These are phyloP conservation scores for Austropuccinia psidii DNA, from an alignment of 1,284 basidiomycete species.

Conservation along the genomic window DNA sequence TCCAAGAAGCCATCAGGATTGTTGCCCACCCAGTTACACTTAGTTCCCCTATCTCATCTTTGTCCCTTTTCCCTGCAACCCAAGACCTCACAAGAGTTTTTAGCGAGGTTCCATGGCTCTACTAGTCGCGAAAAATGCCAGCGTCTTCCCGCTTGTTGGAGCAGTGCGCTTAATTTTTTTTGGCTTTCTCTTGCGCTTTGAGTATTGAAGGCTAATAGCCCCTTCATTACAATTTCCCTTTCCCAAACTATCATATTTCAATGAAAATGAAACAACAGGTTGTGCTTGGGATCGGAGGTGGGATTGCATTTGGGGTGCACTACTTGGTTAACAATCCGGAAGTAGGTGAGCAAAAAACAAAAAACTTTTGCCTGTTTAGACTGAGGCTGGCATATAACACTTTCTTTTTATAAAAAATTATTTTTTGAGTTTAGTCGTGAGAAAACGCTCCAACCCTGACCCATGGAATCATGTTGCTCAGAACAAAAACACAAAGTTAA, in stretches of 20 bases:
- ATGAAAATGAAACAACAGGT: conserved; percentile 36
- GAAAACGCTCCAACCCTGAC: conserved; percentile 40
- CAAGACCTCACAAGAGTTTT: too few species aligned
- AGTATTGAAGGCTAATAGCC: neutral
- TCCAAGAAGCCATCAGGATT: too few species aligned
- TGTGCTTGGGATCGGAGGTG: conserved; percentile 43
- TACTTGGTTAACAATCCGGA: conserved; percentile 41
- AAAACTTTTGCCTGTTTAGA: neutral
- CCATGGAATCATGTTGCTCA: conserved; percentile 45
- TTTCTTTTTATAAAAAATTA: too few species aligned
- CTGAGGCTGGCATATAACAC: too few species aligned
- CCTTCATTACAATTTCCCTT: neutral
- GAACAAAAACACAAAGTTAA: conserved; percentile 43
- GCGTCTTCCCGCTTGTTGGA: conserved; percentile 41
- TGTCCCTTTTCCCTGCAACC: too few species aligned
- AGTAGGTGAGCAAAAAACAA: conserved; percentile 1
- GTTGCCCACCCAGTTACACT: too few species aligned
- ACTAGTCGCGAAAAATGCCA: conserved; percentile 40
- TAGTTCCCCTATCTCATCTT: too few species aligned
- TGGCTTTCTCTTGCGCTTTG: neutral
- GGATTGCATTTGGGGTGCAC: conserved; percentile 42
- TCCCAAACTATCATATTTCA: conserved; percentile 7
- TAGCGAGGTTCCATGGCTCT: conserved; percentile 3
- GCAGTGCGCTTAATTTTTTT: conserved; percentile 38
- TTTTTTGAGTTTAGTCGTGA: conserved; percentile 27